Conservation (phyloP, 768 basidiomycete species). For the Naganishia kalamii region DNA sequence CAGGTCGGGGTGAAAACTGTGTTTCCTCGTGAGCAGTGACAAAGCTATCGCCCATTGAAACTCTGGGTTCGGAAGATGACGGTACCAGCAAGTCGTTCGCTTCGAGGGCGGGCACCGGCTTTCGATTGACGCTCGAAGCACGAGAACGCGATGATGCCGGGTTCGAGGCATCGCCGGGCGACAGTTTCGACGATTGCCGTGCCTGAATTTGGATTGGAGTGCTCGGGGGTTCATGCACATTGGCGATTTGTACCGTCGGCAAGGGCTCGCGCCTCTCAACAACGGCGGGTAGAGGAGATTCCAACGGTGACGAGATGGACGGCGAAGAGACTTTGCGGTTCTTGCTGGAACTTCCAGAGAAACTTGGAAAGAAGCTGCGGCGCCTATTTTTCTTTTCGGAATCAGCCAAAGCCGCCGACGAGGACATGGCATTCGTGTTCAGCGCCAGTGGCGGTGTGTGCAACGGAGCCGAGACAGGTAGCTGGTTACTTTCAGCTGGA, state of each 20-base stretch:
- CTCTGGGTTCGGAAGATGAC: background rate
- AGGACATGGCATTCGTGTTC: background rate
- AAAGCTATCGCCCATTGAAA: background rate
- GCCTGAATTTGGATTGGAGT: background rate
- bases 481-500: background rate
- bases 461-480: background rate
- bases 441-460: background rate
- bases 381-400: slow-evolving; percentile 3
- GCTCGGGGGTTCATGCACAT: background rate
- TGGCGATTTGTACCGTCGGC: background rate
- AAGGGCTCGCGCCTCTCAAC: background rate
- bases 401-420: background rate
- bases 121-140: background rate
- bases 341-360: slow-evolving; percentile 6
- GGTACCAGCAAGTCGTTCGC: background rate
- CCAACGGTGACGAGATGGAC: slow-evolving; percentile 2
- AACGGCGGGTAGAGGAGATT: background rate
- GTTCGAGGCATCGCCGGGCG: background rate
- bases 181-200: background rate
- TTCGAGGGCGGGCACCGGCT: background rate
- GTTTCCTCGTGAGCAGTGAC: background rate
- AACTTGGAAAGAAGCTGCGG: slow-evolving; percentile 13
- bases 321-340: slow-evolving; percentile 1
- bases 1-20: background rate
- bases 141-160: background rate